A percentile compares a stretch with the other conserved stretches of the same genome.
These are phyloP conservation scores for Coelastrella sp. DNA, from an alignment of 139 green algal species.

Conservation along the genomic window DNA sequence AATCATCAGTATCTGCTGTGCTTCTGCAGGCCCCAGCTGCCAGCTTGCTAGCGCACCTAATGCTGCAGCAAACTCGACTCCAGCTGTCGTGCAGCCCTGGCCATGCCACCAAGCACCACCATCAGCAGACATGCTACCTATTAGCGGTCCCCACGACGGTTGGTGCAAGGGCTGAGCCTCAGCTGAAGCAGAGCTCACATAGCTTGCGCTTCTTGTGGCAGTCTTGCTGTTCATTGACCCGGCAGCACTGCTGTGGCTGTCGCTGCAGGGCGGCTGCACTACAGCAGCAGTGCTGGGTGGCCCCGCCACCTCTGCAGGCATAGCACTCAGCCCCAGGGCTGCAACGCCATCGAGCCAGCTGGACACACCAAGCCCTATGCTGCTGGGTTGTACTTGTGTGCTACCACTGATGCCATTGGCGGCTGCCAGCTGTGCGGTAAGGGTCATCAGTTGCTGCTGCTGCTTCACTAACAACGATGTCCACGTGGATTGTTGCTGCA, in stretches of 20 bases:
- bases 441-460: conserved; percentile 19
- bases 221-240: neutral
- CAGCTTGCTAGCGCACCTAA: conserved; percentile 4
- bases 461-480: neutral
- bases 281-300: too few species aligned
- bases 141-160: neutral
- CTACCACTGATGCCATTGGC: too few species aligned
- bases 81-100: neutral
- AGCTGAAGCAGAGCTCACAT: neutral
- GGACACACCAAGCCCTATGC: neutral
- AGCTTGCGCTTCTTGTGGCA: neutral
- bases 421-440: neutral
- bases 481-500: neutral
- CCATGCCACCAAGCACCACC: neutral
- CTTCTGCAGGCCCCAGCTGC: conserved; percentile 17
- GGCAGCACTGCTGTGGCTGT: too few species aligned
- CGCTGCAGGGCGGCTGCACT: too few species aligned
- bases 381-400: neutral
- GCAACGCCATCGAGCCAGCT: neutral
- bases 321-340: neutral
- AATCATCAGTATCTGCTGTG: conserved; percentile 31
- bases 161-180: neutral
- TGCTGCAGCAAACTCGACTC: neutral
- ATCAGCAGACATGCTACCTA: neutral
- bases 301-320: neutral